Evolutionary conservation across 75 land plant genomes (phyloP).

Genomic region (Pinus taeda): DNA sequence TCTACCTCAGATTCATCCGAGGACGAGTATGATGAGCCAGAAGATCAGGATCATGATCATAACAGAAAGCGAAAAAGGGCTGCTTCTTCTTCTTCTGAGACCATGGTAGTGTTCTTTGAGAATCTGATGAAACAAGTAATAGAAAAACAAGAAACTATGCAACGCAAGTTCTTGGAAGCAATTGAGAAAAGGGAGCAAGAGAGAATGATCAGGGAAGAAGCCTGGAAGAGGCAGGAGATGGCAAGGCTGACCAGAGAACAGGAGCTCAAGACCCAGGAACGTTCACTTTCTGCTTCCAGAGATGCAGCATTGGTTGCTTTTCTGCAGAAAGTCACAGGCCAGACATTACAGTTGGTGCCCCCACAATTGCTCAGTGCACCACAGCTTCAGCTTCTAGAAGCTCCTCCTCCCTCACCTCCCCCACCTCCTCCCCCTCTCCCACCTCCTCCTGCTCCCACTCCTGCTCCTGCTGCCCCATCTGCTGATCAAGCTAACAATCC

Average conservation of each 20-base stretch:
- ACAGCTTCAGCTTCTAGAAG: not conserved
- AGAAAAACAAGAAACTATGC: slow-evolving; percentile 50
- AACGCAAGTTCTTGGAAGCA: slow-evolving; percentile 41
- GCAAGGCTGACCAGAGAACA: slow-evolving; percentile 35
- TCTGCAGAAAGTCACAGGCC: slow-evolving; percentile 45
- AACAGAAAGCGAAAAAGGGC: too few species aligned
- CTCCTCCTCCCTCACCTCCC: not conserved
- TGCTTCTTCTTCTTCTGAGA: not conserved
- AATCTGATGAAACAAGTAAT: slow-evolving; percentile 29
- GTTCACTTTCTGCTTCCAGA: slow-evolving; percentile 25
- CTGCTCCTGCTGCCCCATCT: too few species aligned
- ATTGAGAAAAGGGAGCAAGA: slow-evolving; percentile 42
- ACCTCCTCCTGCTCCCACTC: not conserved
- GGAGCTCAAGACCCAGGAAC: slow-evolving; percentile 43
- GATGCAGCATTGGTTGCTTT: slow-evolving; percentile 47
- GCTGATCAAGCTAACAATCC: not conserved
- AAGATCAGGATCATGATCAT: too few species aligned
- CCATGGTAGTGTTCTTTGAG: slow-evolving; percentile 29
- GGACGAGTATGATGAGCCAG: too few species aligned
- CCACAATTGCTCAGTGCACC: not conserved
- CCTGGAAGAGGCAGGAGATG: slow-evolving; percentile 46
- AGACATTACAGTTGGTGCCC: slow-evolving; percentile 21
- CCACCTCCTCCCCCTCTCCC: not conserved
- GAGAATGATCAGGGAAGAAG: slow-evolving; percentile 39
- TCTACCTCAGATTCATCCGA: too few species aligned